A percentile compares a stretch with the other conserved stretches of the same genome.
Evolutionary conservation across 2,329 filamentous ascomycete genomes (phyloP).

Genomic region (Plenodomus tracheiphilus): DNA sequence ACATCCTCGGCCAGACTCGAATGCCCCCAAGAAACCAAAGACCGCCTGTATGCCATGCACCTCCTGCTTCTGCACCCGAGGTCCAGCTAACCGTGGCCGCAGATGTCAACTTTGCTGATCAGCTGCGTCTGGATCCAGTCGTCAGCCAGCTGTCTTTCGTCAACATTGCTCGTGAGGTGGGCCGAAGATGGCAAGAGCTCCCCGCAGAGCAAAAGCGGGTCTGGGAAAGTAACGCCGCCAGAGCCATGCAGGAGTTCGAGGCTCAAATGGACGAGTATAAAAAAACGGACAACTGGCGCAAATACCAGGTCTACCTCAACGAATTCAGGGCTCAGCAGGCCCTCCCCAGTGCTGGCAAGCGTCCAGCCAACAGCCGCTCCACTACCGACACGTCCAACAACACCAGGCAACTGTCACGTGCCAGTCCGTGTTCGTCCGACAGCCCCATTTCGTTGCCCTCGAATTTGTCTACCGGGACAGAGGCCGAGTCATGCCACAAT

Average conservation of each 20-base stretch:
- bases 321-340: slow-evolving; percentile 40
- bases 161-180: slow-evolving; percentile 45
- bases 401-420: slow-evolving; percentile 25
- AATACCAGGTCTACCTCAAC: slow-evolving; percentile 41
- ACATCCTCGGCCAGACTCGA: slow-evolving; percentile 41
- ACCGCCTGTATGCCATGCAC: slow-evolving; percentile 40
- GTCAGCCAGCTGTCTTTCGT: slow-evolving; percentile 44
- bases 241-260: slow-evolving; percentile 45
- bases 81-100: slow-evolving; percentile 9
- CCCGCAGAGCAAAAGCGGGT: slow-evolving; percentile 40
- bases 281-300: slow-evolving; percentile 42
- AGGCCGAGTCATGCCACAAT: slow-evolving; percentile 39
- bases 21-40: slow-evolving; percentile 47
- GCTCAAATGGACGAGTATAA: slow-evolving; percentile 47
- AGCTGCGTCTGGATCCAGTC: slow-evolving; percentile 41
- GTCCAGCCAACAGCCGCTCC: slow-evolving; percentile 24
- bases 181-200: slow-evolving; percentile 44
- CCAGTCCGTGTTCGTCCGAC: slow-evolving; percentile 35
- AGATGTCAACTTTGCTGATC: slow-evolving; percentile 49
- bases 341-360: slow-evolving; percentile 17
- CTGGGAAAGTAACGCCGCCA: slow-evolving; percentile 45
- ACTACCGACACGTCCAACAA: slow-evolving; percentile 28
- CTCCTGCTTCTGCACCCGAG: background rate
- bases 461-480: slow-evolving; percentile 15
- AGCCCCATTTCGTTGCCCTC: slow-evolving; percentile 31